Base-by-base conservation (phyloP, 2,329 filamentous ascomycete species). In the Exserohilum turcica region DNA sequence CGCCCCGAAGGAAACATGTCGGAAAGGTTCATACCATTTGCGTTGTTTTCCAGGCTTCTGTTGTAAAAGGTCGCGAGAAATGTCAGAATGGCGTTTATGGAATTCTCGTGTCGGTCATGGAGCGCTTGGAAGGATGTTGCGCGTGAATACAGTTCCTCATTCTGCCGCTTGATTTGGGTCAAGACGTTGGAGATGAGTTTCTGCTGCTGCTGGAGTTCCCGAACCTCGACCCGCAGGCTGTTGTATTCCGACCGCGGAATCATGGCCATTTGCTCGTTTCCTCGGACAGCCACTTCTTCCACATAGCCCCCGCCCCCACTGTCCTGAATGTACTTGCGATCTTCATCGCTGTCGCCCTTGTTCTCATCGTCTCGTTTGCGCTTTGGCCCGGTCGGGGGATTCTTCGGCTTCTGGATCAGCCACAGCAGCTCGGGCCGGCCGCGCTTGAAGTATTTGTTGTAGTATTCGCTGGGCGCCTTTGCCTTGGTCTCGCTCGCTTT, bases 381-480 rank as follows among this genome's bases (percentile, higher is more conserved):
- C 68, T 81, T 80, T 67, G 82, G 63, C 65, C 64, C 73, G 8
- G 73, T 57, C 35, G 79, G 76, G 10, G 87, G 85, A 58, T 88
- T 90, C 74, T 93, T 95, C 0, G 93, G 92, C 73, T 97, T 97
- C 72, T 96, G 93, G 60, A 97, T 97, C 51, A 97, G 81, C 93
- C 93, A 97, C 4, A 97, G 80, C 42, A 99, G 79, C 73, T 97
- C 95, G 3, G 92, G 92, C 62, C 96, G 88, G 4, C 92, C 93
- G 39, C 92, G 89, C 65, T 92, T 90, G 77, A 99, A 99, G 77
- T 92, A 99, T 8, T 91, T 91, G 73, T 99, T 97, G 64, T 90
- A 92, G 74, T 99, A 99, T 80, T 97, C 94, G 82, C 92, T 97
- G 0, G 94, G 94, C 53, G 92, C 96, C 78, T 99, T 99, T 72